A percentile compares a stretch with the other conserved stretches of the same genome.
Conservation (phyloP, 2,329 filamentous ascomycete species). For the Ceratocystis eucalypticola region DNA sequence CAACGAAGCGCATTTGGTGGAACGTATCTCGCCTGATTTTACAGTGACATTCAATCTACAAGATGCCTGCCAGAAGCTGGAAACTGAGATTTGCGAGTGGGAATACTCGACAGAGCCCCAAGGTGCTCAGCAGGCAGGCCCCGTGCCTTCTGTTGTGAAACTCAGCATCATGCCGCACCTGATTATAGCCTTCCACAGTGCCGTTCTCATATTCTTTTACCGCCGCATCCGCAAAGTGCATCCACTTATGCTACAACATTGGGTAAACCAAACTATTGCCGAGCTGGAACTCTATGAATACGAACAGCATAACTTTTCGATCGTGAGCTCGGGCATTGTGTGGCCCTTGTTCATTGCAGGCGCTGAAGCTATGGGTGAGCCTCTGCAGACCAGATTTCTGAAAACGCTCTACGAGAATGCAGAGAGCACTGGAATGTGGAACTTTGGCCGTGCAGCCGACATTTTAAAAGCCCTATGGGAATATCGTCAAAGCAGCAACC, state of each 20-base stretch:
- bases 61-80: constrained; percentile 22
- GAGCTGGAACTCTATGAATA: constrained; percentile 15
- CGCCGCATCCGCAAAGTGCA: constrained; percentile 26
- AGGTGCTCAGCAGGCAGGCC: constrained; percentile 4
- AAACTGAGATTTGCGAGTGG: constrained; percentile 10
- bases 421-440: constrained; percentile 15
- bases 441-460: constrained; percentile 8
- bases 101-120: constrained; percentile 18
- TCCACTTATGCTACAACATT: constrained; percentile 15
- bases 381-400: constrained; percentile 7
- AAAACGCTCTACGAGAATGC: constrained; percentile 11
- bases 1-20: constrained; percentile 28
- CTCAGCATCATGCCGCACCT: constrained; percentile 21
- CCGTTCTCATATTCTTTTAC: constrained; percentile 34
- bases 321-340: constrained; percentile 14
- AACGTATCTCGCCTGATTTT: constrained; percentile 21
- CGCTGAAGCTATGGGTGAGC: constrained; percentile 17
- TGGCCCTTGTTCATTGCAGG: constrained; percentile 19
- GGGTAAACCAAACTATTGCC: constrained; percentile 10
- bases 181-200: constrained; percentile 31
- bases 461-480: constrained; percentile 10
- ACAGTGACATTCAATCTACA: constrained; percentile 25
- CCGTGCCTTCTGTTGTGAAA: neutral
- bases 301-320: constrained; percentile 11
- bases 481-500: neutral